Base-by-base conservation (phyloP, 2,329 filamentous ascomycete genomes). In the Hirsutella rhossiliensis region DNA sequence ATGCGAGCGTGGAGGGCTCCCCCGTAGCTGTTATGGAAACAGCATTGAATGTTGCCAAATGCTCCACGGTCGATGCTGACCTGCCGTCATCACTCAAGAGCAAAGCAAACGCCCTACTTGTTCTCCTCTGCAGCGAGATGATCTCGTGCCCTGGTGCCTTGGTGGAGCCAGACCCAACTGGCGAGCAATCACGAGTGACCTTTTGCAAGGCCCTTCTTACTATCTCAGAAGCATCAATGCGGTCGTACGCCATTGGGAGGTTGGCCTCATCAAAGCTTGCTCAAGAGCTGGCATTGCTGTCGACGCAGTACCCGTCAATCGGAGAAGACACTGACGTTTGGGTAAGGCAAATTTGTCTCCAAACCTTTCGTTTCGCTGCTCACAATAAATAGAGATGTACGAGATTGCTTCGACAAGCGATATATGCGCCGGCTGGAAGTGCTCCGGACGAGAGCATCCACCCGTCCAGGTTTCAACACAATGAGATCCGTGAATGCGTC, bases 181-280 rank as follows among this genome's bases (percentile, higher is more conserved):
- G 56, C 15, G 51, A 54, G 4, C 49, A 57, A 3, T 57, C 60
- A 13, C 59, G 63, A 37, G 56, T 52, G 7, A 53, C 57, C 3
- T 61, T 67, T 31, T 69, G 64, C 37, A 48, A 58, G 37, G 62
- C 65, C 11, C 54, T 73, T 11, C 45, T 66, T 11, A 53, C 54
- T 3, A 59, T 74, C 32, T 56, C 64, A 3, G 54, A 62, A 28
- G 59, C 57, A 12, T 62, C 62, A n/a, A 38, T 64, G 3, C 47
- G 52, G 6, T 57, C 59, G 23, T 56, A 54, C 23, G 49, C 57
- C 3, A 56, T 69, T 32, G 61, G 61, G 12, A 62, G 66, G 31
- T 52, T 73, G 27, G 63, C 63, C 13, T 54, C 61, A 2, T 67
- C 66, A 5, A 69, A 69, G 40, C 57, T 73, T 15, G 56, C 68